Evolutionary conservation across 2,329 filamentous ascomycete genomes (phyloP), one percentile per base, ranked within the genome.

Genomic region (Arthrobotrys sinensis): DNA sequence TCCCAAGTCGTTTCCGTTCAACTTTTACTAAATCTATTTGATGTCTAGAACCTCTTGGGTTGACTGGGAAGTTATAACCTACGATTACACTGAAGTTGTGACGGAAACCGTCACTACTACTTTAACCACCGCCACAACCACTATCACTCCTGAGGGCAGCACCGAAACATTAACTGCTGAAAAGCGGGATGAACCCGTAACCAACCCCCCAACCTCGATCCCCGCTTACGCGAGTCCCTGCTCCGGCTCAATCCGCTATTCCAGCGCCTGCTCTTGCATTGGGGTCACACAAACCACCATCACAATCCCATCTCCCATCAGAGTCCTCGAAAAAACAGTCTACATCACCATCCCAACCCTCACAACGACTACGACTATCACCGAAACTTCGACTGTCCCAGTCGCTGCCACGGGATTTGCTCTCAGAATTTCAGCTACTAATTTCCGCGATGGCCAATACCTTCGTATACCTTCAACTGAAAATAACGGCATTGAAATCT

Each of bases 221-320:
- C 66, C 66, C 4, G 19, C 66, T 2, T 69, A 69, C 16, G 66
- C 66, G 11, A 48, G 50, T n/a, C 50, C 52, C 11, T 69, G 66
- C 38, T 46, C 38, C 19, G 66, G 66, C 14, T 45, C 66, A 2
- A 38, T 69, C 32, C 50, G 66, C 19, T 69, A 69, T 24, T 57
- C 50, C 16, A 60, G 50, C 40, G 66, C 66, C 2, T 69, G 66
- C 34, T 69, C 66, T 14, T 69, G 66, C 40, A 69, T 69, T n/a
- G 66, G 66, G 5, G 66, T 43, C 52, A 69, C 66, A 1, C 55
- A 60, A 8, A 60, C 55, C 34, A 19, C 50, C n/a, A 60, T 28
- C 36, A 60, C 55, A 5, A 12, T 43, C 11, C 34, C 19, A 60
- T 60, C 55, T n/a, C 55, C 55, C 11, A 60, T 60, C 36, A 40